Base-by-base conservation (phyloP, 1,284 basidiomycete species). In the Ustilago nuda region DNA sequence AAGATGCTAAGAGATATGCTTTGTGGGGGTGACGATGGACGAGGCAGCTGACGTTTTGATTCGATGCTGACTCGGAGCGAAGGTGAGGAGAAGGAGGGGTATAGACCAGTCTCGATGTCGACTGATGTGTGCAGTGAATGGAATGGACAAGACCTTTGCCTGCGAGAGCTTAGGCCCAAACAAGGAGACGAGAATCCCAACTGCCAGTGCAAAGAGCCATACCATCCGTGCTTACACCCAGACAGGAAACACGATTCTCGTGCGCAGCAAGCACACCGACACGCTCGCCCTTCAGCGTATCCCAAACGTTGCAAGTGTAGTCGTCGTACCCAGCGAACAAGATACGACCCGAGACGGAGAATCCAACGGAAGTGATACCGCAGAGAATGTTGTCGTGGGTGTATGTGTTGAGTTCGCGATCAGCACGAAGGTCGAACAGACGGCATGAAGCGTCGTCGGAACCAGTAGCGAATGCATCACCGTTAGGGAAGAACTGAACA, bases 251-350 rank as follows among this genome's bases (percentile, higher is more conserved):
- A 73, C 96, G 89, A 88, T 98, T 98, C 89, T 99, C 96, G 86
- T 99, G 97, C 13, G 95, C 96, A 39, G 94, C 93, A 70, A 99
- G 88, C 43, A 98, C 95, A 69, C 96, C 96, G 37, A 98, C 94
- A 65, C 96, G 92, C 87, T 99, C 96, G 65, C 95, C 96, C 87
- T 96, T 97, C 84, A 99, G 90, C 48, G 95, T 98, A 86, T 99
- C 96, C 96, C 96, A 99, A 54, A 98, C 96, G 85, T 98, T 98
- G 89, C 93, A 95, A 79, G 96, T 98, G 93, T 96, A 98, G 87
- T 99, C 96, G 87, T 99, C 97, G 86, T 98, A 99, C 48, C 96
- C 97, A 76, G 95, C 96, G 83, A 99, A 98, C 54, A 99, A 90
- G 81, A 99, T 93, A 69, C 97, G 92, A 54, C 96, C 96, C 15